Evolutionary conservation across 1,284 basidiomycete species (phyloP), one percentile per base, ranked within the genome.

Genomic region (Papiliotrema flavescens): DNA sequence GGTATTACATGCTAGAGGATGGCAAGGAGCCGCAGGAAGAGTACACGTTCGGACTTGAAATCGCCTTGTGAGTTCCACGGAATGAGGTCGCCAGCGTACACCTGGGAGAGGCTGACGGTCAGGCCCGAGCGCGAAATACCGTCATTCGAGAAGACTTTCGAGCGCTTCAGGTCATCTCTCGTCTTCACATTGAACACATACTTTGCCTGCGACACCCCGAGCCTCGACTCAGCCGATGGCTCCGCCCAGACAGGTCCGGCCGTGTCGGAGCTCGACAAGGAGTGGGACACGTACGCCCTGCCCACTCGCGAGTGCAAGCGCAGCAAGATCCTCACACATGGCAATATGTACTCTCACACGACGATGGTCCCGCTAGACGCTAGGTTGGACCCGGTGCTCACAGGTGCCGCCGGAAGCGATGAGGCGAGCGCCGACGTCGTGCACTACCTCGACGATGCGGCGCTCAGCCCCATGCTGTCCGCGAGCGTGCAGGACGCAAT

Each of bases 61-160:
- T 36, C 5, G 20, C 37, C 22, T 19, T 48, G 9, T n/a, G n/a
- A 44, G 17, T 32, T 11, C 11, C 14, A 35, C 35, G n/a, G 17
- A 32, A 26, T 13, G 40, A 24, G 32, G 28, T 17, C 6, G 26
- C 37, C 42, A 3, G 20, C 40, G 19, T 28, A 9, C 19, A 28
- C 34, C n/a, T 36, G n/a, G 19, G 23, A 4, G 26, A 3, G 41
- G n/a, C 8, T 14, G 15, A 24, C 39, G 5, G 42, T 2, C 37
- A 59, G 60, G 20, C 35, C 43, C 2, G 42, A 54, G 36, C 36
- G 55, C 45, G 50, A 43, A 13, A 41, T 51, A 15, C 57, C 61
- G 1, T 32, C 52, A 14, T 62, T 60, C 48, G 39, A 51, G 11
- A 50, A 43, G 15, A 60, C 57, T 8, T 62, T 62, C 53, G 39